phyloP scores from a whole-genome alignment of 352 stramenopile species.

The Globisporangium rhizosaccharum region DNA sequence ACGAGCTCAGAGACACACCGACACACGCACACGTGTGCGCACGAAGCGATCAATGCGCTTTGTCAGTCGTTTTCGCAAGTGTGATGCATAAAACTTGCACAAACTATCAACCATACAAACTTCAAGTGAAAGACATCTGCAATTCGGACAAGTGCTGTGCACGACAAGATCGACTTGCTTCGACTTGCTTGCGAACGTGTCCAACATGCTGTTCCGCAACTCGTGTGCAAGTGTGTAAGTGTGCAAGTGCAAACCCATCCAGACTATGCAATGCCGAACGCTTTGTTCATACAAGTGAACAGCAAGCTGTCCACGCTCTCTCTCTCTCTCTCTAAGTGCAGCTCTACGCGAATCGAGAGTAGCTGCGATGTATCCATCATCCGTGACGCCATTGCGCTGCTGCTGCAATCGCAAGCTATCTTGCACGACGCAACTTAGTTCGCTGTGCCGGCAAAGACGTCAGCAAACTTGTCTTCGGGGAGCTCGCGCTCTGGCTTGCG shows the following conservation, averaged over 20 bases:
- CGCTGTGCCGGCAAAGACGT: conserved; percentile 65
- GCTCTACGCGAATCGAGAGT: neutral
- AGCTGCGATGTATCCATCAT: too few species aligned
- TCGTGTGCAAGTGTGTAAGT: too few species aligned
- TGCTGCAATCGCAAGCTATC: neutral
- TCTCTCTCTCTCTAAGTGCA: conserved; percentile 1
- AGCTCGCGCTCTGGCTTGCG: conserved; percentile 58
- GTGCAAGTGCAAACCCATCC: neutral
- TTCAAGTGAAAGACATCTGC: neutral
- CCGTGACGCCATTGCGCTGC: neutral
- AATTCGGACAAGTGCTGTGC: neutral
- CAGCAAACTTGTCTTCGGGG: conserved; percentile 80
- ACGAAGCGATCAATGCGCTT: too few species aligned
- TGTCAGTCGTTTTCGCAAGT: neutral
- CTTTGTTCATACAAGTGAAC: neutral
- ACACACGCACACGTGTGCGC: neutral
- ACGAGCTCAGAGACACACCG: neutral
- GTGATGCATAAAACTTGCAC: neutral
- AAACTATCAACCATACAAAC: neutral
- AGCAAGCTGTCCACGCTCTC: neutral
- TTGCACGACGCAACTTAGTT: conserved; percentile 17
- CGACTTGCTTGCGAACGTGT: too few species aligned
- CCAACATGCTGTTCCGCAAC: too few species aligned
- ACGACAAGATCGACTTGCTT: neutral
- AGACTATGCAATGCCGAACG: neutral